Evolutionary conservation across 164 flowering plant genomes (phyloP).

Genomic region (Stephania cephalantha): DNA sequence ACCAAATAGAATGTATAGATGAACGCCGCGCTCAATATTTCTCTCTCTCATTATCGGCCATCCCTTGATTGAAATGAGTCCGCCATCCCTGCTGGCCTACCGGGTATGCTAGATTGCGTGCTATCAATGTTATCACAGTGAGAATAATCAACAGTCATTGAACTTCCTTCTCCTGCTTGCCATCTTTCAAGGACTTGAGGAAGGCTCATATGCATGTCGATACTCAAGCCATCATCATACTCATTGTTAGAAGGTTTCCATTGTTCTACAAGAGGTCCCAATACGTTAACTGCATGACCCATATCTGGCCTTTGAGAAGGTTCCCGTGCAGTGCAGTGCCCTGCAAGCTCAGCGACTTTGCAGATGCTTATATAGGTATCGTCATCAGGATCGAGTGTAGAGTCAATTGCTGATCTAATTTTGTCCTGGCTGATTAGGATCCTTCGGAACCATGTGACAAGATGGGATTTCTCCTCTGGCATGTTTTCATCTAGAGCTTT

Average conservation of each 20-base stretch:
- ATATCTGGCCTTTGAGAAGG: slow-evolving; percentile 50
- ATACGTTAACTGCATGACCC: slow-evolving; percentile 44
- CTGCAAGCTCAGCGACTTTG: slow-evolving; percentile 46
- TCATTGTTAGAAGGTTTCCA: slow-evolving; percentile 39
- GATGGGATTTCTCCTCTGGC: slow-evolving; percentile 37
- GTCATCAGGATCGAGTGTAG: slow-evolving; percentile 32
- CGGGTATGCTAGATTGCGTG: slow-evolving; percentile 41
- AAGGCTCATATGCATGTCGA: slow-evolving; percentile 30
- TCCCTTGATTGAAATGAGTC: slow-evolving; percentile 35
- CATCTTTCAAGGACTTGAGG: slow-evolving; percentile 31
- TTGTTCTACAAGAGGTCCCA: slow-evolving; percentile 49
- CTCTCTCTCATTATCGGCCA: slow-evolving; percentile 19
- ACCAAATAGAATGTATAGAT: neutral
- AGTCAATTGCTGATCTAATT: slow-evolving; percentile 29
- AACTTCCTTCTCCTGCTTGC: slow-evolving; percentile 31
- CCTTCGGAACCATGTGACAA: slow-evolving; percentile 47
- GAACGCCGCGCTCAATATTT: neutral
- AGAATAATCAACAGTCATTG: slow-evolving; percentile 22
- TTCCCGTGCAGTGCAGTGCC: slow-evolving; percentile 51
- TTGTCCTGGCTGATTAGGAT: slow-evolving; percentile 30
- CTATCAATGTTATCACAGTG: slow-evolving; percentile 14
- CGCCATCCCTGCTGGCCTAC: slow-evolving; percentile 35
- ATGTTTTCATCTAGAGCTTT: slow-evolving; percentile 28
- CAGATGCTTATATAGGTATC: slow-evolving; percentile 38
- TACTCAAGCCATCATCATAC: slow-evolving; percentile 25